Evolutionary conservation across 768 basidiomycete species (phyloP), one percentile per base, ranked within the genome.

Genomic region (Hirschioporus abietinus): DNA sequence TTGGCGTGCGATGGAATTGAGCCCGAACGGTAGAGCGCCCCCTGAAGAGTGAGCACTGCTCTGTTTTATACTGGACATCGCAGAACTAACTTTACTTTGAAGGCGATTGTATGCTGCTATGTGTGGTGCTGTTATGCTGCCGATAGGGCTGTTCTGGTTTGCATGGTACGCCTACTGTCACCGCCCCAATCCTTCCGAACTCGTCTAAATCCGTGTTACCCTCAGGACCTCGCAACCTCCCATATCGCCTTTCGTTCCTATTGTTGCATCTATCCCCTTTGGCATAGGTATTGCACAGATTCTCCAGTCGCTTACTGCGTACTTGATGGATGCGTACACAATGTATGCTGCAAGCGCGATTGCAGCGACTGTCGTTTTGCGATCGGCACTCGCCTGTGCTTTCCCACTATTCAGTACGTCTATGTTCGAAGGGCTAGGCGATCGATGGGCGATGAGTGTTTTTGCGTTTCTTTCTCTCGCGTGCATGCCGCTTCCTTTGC

Each of bases 311-410:
- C 76, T 88, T n/a, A 84, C 86, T 58, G 84, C 86, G 2, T 91
- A 91, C 77, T 79, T 91, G 66, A 87, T 92, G 83, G 89, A 91
- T 71, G 78, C 85, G 17, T 91, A 91, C 78, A 80, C 80, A 59
- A 78, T 89, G 59, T 88, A 87, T 74, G 85, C 83, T 68, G 88
- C 88, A 1, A 87, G 86, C 70, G 89, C 88, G 20, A 81, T 90
- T 64, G 88, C 89, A 17, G 84, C 88, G 65, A 88, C 87, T 10
- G 84, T 89, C 64, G 85, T 91, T 63, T 74, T 90, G 61, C 86
- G 89, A 67, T 88, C 86, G 0, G 75, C 82, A 23, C 84, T 86
- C 68, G 89, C 86, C 25, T 87, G 85, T 1, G 79, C 83, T 8
- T 89, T 90, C 74, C 89, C 88, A 0, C 74, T 88, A 18, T 82